These are phyloP conservation scores for Cymbopogon flexuosus DNA, from an alignment of 202 grass and related monocot species.

Conservation along the genomic window DNA sequence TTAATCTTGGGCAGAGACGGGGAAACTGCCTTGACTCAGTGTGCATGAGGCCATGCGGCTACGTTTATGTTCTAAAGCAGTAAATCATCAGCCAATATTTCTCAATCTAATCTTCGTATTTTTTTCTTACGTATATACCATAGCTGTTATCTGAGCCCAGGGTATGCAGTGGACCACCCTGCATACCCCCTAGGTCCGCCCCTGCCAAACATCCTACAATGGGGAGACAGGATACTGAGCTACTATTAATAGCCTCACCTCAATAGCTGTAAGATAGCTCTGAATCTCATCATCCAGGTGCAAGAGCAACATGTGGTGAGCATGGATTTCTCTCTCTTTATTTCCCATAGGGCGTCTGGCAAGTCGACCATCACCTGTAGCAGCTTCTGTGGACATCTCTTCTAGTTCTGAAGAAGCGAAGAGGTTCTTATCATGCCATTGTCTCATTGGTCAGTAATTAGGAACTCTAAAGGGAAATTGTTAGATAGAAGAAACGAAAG, in stretches of 20 bases:
- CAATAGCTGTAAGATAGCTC: constrained; percentile 45
- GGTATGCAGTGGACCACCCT: too few species aligned
- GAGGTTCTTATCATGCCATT: constrained; percentile 22
- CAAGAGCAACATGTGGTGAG: constrained; percentile 54
- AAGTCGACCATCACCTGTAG: constrained; percentile 65
- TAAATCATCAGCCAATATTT: too few species aligned
- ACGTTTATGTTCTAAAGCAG: too few species aligned
- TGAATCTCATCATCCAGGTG: constrained; percentile 44
- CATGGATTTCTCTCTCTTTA: constrained; percentile 51
- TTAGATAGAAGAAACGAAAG: constrained; percentile 4
- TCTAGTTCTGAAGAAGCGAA: constrained; percentile 48
- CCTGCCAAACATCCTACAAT: neutral
- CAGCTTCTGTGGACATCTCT: constrained; percentile 48
- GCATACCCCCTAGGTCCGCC: too few species aligned
- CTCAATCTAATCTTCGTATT: too few species aligned
- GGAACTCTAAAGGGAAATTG: constrained; percentile 1
- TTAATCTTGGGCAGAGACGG: too few species aligned
- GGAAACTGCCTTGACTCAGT: too few species aligned
- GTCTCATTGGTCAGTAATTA: constrained; percentile 14
- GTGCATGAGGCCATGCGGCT: too few species aligned
- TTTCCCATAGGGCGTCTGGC: constrained; percentile 59
- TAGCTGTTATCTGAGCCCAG: too few species aligned
- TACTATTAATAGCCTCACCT: constrained; percentile 42
- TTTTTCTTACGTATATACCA: too few species aligned
- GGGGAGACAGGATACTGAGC: neutral